Base-by-base conservation (phyloP, 2,329 filamentous ascomycete species). In the Ramularia endophylla region DNA sequence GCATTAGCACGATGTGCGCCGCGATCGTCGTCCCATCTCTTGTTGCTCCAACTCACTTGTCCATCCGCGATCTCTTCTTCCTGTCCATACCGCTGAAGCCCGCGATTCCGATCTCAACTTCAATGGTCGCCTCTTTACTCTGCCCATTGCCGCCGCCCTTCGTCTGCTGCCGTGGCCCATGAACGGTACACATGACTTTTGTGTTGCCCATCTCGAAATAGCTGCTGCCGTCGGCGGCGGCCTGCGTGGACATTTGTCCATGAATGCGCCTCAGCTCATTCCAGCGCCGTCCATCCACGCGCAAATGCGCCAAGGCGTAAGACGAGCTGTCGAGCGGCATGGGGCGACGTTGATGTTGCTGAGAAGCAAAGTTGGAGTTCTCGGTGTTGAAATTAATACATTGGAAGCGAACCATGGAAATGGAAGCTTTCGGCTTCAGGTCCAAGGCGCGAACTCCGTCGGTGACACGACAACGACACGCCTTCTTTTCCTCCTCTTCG, bases 181-280 rank as follows among this genome's bases (percentile, higher is more conserved):
- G 80, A 35, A 98, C 82, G 17, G 89, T 87, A 67, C 90, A 95
- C 67, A 97, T 86, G 54, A 98, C 83, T 62, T 95, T 92, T 16
- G 92, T 98, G 68, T 97, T 94, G 56, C 92, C 92, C 83, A 94
- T 94, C 63, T 95, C 87, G 44, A 97, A 80, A 66, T 95, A 95
- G 47, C 84, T 87, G 32, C 86, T 94, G 27, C 92, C 92, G 56
- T 97, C 92, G 41, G 89, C 88, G 36, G 89, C 84, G 46, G 89
- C 83, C 66, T 95, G 92, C 1, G 88, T 95, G 48, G 84, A 85
- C 60, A 98, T 88, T 66, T 94, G 86, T 35, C 85, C 90, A 60
- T 87, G 81, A 37, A 95, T 77, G 6, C 87, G 81, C 19, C 92
- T 87, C 28, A 98, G 78, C 65, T 98, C 92, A 70, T 98, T 97